These are phyloP conservation scores for Chimonanthus salicifolius DNA, from an alignment of 164 flowering plant genomes.

Conservation along the genomic window DNA sequence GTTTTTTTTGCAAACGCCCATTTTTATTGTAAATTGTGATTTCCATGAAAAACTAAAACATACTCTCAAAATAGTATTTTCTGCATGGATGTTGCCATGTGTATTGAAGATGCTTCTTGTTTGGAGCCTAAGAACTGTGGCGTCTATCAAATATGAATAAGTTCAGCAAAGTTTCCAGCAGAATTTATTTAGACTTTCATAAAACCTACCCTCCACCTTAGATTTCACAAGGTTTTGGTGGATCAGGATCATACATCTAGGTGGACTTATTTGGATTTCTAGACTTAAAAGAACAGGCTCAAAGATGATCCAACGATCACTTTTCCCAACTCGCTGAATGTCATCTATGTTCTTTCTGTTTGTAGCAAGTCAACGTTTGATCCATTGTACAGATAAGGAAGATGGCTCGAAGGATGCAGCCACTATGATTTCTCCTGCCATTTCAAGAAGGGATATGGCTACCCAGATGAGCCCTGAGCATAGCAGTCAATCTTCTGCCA, in stretches of 20 bases:
- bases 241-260: not conserved
- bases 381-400: slow-evolving; percentile 40
- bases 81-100: not conserved
- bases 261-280: not conserved
- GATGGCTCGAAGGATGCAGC: slow-evolving; percentile 43
- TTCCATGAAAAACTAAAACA: no score
- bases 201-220: not conserved
- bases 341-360: not conserved
- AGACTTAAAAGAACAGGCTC: not conserved
- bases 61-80: no score
- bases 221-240: not conserved
- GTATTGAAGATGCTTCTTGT: not conserved
- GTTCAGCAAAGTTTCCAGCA: not conserved
- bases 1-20: no score
- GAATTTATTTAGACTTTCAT: not conserved
- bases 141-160: not conserved
- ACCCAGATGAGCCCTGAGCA: slow-evolving; percentile 96
- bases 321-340: not conserved
- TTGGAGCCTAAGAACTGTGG: not conserved
- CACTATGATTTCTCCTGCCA: slow-evolving; percentile 45
- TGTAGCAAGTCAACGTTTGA: slow-evolving; percentile 2
- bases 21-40: no score
- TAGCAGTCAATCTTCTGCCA: slow-evolving; percentile 60
- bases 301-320: not conserved
- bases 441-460: slow-evolving; percentile 88